A percentile compares a stretch with the other conserved stretches of the same genome.
These are phyloP conservation scores for Stropharia rugosoannulata DNA, from an alignment of 768 basidiomycete genomes.

Conservation along the genomic window DNA sequence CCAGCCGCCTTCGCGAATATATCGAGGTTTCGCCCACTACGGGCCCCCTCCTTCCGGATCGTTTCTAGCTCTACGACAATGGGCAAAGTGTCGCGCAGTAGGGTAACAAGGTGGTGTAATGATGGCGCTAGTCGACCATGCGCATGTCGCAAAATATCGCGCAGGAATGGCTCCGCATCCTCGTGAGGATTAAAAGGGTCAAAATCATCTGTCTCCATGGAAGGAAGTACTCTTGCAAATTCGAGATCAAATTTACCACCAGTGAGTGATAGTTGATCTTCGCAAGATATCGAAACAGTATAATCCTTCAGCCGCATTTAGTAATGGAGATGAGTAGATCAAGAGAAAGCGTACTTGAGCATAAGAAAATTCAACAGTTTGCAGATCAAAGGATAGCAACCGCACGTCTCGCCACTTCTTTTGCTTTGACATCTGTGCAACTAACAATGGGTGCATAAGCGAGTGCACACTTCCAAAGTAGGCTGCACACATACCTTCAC, in stretches of 20 bases:
- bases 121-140: slow-evolving; percentile 66
- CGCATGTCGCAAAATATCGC: slow-evolving; percentile 62
- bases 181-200: slow-evolving; percentile 70
- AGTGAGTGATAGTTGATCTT: slow-evolving; percentile 66
- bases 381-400: slow-evolving; percentile 87
- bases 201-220: slow-evolving; percentile 20
- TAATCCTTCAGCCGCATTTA: slow-evolving; percentile 50
- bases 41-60: slow-evolving; percentile 37
- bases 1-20: slow-evolving; percentile 78
- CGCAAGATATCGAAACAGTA: slow-evolving; percentile 75
- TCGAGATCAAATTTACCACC: slow-evolving; percentile 74
- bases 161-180: slow-evolving; percentile 74
- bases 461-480: background rate
- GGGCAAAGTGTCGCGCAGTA: slow-evolving; percentile 77
- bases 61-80: slow-evolving; percentile 71
- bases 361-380: slow-evolving; percentile 90
- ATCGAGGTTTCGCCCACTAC: slow-evolving; percentile 43
- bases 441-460: slow-evolving; percentile 32
- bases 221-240: slow-evolving; percentile 53
- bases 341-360: slow-evolving; percentile 42
- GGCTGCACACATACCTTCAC: slow-evolving; percentile 56
- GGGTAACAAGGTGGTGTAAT: slow-evolving; percentile 61
- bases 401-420: slow-evolving; percentile 73
- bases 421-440: slow-evolving; percentile 79
- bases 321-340: background rate